These are phyloP conservation scores for Nannochloropsis oceanica DNA, from an alignment of 108 stramenopile genomes.

Conservation along the genomic window DNA sequence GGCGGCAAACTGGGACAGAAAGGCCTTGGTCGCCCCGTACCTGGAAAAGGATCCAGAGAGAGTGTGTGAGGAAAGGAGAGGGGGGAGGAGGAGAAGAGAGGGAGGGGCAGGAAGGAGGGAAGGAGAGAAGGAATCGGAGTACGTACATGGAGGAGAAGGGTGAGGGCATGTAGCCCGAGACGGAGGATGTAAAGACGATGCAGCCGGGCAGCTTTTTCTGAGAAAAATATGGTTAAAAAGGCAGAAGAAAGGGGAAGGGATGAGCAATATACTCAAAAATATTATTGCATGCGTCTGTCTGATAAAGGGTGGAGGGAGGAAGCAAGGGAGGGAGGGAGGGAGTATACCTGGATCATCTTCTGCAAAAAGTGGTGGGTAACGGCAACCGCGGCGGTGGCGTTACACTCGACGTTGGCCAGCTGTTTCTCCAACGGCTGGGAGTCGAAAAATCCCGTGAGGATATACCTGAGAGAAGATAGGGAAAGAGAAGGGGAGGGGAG, in stretches of 20 bases:
- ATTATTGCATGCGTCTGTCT: neutral
- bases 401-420: constrained; percentile 89
- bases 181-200: constrained; percentile 87
- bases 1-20: constrained; percentile 58
- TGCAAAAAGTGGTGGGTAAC: constrained; percentile 85
- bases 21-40: constrained; percentile 98
- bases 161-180: constrained; percentile 90
- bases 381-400: constrained; percentile 78
- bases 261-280: neutral
- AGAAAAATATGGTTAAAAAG: neutral
- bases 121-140: neutral
- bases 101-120: neutral
- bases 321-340: neutral
- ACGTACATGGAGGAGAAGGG: constrained; percentile 77
- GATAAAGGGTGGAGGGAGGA: neutral
- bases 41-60: neutral
- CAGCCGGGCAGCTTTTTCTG: constrained; percentile 61
- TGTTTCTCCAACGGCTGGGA: constrained; percentile 67
- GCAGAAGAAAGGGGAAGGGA: neutral
- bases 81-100: neutral
- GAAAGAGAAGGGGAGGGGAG: neutral
- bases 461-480: constrained; percentile 40
- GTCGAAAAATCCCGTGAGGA: constrained; percentile 96
- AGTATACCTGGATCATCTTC: constrained; percentile 2
- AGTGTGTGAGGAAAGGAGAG: neutral